phyloP scores from a whole-genome alignment of 2,329 filamentous ascomycete genomes.

The Plenodomus lindquistii region DNA sequence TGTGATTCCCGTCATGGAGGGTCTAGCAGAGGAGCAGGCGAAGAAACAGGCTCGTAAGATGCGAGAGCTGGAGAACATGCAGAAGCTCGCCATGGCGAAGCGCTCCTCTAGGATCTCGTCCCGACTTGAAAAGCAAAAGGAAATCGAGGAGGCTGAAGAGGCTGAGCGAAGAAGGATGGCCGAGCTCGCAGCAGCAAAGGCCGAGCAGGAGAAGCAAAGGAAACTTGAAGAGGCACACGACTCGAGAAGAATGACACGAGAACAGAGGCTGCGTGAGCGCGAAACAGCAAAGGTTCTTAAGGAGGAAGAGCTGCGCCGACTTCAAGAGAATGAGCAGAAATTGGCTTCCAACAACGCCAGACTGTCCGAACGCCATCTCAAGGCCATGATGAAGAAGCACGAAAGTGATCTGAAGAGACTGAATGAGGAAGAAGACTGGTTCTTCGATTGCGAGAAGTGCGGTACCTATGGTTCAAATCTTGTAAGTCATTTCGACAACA shows the following conservation, averaged over 20 bases:
- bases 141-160: conserved; percentile 71
- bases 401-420: conserved; percentile 76
- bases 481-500: conserved; percentile 41
- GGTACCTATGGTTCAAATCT: conserved; percentile 84
- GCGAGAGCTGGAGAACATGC: conserved; percentile 77
- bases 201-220: conserved; percentile 61
- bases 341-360: conserved; percentile 52
- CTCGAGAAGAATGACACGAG: conserved; percentile 78
- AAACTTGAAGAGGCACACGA: conserved; percentile 78
- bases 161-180: conserved; percentile 67
- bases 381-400: conserved; percentile 78
- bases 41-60: conserved; percentile 75
- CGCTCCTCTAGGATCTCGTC: conserved; percentile 85
- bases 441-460: conserved; percentile 89
- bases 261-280: conserved; percentile 82
- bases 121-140: conserved; percentile 76
- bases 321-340: conserved; percentile 75
- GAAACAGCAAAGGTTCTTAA: conserved; percentile 81
- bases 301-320: conserved; percentile 77
- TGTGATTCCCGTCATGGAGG: conserved; percentile 82
- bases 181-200: conserved; percentile 66
- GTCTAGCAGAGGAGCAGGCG: conserved; percentile 68
- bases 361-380: conserved; percentile 77
- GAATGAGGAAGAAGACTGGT: conserved; percentile 76
- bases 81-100: conserved; percentile 92